Evolutionary conservation across 2,329 filamentous ascomycete species (phyloP).

Genomic region (Fusarium sarcochroum): DNA sequence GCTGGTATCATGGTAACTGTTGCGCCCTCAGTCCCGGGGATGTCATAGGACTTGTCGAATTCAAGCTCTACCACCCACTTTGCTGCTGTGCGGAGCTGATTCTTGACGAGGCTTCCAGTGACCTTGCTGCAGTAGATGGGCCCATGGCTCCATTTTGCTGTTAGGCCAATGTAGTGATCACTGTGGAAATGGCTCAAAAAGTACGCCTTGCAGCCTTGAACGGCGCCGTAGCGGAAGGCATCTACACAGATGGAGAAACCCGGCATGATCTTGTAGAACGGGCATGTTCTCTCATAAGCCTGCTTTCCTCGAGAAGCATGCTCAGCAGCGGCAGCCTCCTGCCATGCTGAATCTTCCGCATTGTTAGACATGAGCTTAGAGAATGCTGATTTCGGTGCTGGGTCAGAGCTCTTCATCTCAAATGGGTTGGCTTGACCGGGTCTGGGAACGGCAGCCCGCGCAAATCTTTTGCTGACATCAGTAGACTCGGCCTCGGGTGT

Average conservation of each 20-base stretch:
- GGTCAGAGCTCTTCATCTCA: constrained; percentile 60
- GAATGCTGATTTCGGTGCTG: constrained; percentile 78
- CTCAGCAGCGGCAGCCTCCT: constrained; percentile 85
- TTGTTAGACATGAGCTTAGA: constrained; percentile 93
- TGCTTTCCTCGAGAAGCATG: constrained; percentile 84
- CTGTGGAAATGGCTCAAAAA: constrained; percentile 99
- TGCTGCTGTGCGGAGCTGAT: constrained; percentile 86
- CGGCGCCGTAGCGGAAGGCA: constrained; percentile 94
- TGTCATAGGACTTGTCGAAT: constrained; percentile 83
- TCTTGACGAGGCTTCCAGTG: constrained; percentile 89
- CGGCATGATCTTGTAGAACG: constrained; percentile 98
- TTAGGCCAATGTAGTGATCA: constrained; percentile 95
- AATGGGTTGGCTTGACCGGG: constrained; percentile 89
- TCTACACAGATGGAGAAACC: constrained; percentile 95
- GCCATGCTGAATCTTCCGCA: constrained; percentile 92
- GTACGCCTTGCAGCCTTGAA: constrained; percentile 92
- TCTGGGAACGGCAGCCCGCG: constrained; percentile 77
- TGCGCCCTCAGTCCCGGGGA: constrained; percentile 86
- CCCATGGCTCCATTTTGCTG: constrained; percentile 89
- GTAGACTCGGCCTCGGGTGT: constrained; percentile 53
- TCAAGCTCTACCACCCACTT: constrained; percentile 89
- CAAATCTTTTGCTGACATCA: constrained; percentile 70
- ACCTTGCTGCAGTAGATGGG: constrained; percentile 97
- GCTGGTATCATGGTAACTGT: constrained; percentile 94
- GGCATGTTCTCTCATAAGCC: constrained; percentile 90